A percentile compares a stretch with the other conserved stretches of the same genome.
phyloP scores from a whole-genome alignment of 495 filamentous ascomycete genomes.

The Penicillium antarcticum region DNA sequence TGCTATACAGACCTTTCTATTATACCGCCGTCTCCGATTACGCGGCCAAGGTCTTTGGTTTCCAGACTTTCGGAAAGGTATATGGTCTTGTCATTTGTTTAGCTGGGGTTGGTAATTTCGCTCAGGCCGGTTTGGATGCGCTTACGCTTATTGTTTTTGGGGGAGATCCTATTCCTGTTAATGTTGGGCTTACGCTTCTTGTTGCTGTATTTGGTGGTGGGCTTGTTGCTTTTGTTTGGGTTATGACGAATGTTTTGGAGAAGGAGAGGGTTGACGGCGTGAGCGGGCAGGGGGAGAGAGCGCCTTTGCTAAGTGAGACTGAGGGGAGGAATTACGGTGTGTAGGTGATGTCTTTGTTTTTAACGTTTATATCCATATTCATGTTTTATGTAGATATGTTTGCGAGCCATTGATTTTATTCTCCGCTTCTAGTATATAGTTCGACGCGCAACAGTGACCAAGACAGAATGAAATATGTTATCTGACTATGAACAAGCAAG shows the following conservation, averaged over 20 bases:
- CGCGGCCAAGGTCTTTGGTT: constrained; percentile 92
- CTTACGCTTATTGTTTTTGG: constrained; percentile 70
- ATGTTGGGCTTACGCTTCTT: constrained; percentile 59
- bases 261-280: background rate
- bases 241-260: background rate
- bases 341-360: too few relatives aligned
- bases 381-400: too few relatives aligned
- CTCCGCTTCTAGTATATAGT: too few relatives aligned
- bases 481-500: too few relatives aligned
- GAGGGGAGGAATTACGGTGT: constrained; percentile 4
- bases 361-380: background rate
- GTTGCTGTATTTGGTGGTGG: constrained; percentile 57
- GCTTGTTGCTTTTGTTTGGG: constrained; percentile 58
- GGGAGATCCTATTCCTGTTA: constrained; percentile 75
- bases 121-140: constrained; percentile 77
- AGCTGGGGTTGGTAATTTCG: constrained; percentile 83
- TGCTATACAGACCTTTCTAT: constrained; percentile 52
- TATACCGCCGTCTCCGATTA: constrained; percentile 69
- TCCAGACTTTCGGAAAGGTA: constrained; percentile 90
- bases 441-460: too few relatives aligned
- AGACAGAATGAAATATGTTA: too few relatives aligned
- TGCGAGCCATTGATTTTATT: too few relatives aligned
- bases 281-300: background rate
- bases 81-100: constrained; percentile 94
- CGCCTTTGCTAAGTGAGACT: constrained; percentile 4